Evolutionary conservation across 2,329 filamentous ascomycete species (phyloP).

Genomic region (Neophaeococcomyces mojaviensis): DNA sequence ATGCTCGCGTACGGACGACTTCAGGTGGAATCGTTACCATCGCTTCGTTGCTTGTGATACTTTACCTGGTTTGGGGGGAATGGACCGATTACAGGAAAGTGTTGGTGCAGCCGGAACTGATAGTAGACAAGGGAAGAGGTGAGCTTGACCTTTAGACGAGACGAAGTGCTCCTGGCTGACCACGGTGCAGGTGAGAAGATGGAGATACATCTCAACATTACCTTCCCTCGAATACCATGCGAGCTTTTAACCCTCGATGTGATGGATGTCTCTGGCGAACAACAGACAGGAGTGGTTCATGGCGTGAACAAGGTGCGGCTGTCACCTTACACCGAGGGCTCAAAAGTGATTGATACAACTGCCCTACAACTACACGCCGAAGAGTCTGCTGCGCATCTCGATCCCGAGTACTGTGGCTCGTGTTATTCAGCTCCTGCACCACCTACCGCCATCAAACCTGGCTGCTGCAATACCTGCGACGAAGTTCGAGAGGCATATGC

Average conservation of each 20-base stretch:
- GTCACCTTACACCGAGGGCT: constrained; percentile 63
- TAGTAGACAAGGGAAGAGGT: constrained; percentile 96
- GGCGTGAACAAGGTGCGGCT: constrained; percentile 88
- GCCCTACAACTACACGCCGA: constrained; percentile 64
- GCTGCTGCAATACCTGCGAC: constrained; percentile 94
- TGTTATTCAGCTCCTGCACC: constrained; percentile 84
- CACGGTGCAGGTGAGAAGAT: constrained; percentile 72
- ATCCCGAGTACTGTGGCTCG: constrained; percentile 83
- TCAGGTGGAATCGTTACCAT: constrained; percentile 94
- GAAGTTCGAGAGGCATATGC: constrained; percentile 95
- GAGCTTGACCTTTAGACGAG: constrained; percentile 20
- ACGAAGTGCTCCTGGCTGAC: constrained; percentile 5
- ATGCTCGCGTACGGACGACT: constrained; percentile 91
- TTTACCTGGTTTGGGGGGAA: constrained; percentile 89
- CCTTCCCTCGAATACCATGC: constrained; percentile 88
- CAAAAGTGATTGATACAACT: constrained; percentile 63
- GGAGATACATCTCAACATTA: constrained; percentile 97
- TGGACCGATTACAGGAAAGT: constrained; percentile 88
- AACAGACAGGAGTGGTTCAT: constrained; percentile 88
- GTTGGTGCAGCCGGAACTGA: constrained; percentile 79
- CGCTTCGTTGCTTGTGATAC: constrained; percentile 74
- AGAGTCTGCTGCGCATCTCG: constrained; percentile 67
- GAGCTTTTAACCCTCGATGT: constrained; percentile 94
- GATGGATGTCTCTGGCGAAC: constrained; percentile 97
- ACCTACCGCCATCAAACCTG: constrained; percentile 62